phyloP scores from a whole-genome alignment of 208 protist species.

The Acanthamoeba culbertsoni region DNA sequence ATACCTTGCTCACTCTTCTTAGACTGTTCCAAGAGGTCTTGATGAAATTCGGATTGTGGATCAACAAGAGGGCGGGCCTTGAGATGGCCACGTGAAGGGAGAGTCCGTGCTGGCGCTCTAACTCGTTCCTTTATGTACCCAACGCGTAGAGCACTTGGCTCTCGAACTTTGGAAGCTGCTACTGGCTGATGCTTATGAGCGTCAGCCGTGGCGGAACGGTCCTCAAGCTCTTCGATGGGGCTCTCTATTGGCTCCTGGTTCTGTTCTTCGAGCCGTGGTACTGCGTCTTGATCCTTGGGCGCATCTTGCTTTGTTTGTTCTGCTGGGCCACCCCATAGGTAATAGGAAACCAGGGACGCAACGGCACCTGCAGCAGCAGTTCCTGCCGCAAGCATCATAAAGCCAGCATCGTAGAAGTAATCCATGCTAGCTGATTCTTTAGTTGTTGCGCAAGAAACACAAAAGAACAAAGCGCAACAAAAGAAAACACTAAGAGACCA shows the following conservation, averaged over 20 bases:
- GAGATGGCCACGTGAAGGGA: not conserved
- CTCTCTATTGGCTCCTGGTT: too few relatives aligned
- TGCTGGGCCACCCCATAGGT: not conserved
- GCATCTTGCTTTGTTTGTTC: not conserved
- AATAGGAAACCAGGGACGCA: not conserved
- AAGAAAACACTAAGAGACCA: too few relatives aligned
- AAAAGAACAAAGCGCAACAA: too few relatives aligned
- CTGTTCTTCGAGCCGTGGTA: too few relatives aligned
- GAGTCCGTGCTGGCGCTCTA: not conserved
- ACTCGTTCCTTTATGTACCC: not conserved
- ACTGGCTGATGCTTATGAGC: not conserved
- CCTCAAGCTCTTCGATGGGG: too few relatives aligned
- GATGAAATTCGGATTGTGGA: not conserved
- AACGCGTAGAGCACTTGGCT: not conserved
- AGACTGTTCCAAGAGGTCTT: not conserved
- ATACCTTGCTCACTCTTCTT: not conserved
- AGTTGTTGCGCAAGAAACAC: too few relatives aligned
- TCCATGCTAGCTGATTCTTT: too few relatives aligned
- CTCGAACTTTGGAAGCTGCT: not conserved
- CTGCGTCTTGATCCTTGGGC: not conserved
- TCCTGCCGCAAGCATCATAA: not conserved
- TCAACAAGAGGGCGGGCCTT: not conserved
- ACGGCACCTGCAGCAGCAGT: not conserved
- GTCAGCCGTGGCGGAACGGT: too few relatives aligned
- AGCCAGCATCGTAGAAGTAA: not conserved